Conservation (phyloP, 495 filamentous ascomycete genomes). For the Hypoxylon lenormandii region DNA sequence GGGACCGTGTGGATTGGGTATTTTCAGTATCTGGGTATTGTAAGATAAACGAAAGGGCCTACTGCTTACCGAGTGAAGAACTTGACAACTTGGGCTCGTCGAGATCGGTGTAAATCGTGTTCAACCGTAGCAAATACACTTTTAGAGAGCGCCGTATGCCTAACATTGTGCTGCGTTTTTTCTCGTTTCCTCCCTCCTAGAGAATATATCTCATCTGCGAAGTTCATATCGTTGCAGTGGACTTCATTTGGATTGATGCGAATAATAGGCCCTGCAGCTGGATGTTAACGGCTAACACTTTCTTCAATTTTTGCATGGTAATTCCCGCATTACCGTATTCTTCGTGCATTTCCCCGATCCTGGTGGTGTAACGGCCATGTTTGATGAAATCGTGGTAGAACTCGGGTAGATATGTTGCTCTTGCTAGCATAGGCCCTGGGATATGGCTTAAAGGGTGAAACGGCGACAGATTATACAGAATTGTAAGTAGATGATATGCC, state of each 20-base stretch:
- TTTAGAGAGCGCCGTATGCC: constrained; percentile 11
- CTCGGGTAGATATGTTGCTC: constrained; percentile 50
- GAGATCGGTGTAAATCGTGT: constrained; percentile 60
- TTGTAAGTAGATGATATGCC: constrained; percentile 33
- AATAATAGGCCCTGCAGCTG: constrained; percentile 52
- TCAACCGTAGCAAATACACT: constrained; percentile 59
- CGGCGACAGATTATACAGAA: constrained; percentile 47
- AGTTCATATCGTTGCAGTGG: constrained; percentile 48
- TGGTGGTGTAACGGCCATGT: constrained; percentile 59
- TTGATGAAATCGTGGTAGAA: constrained; percentile 64
- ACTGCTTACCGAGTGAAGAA: constrained; percentile 56
- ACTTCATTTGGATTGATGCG: constrained; percentile 56
- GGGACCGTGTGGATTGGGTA: too few relatives aligned
- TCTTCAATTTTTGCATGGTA: too few relatives aligned
- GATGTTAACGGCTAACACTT: constrained; percentile 4
- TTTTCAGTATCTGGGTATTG: too few relatives aligned
- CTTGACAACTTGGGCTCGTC: constrained; percentile 55
- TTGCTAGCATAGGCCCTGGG: constrained; percentile 64
- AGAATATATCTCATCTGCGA: constrained; percentile 54
- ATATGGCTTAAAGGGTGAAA: constrained; percentile 36
- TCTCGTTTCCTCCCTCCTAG: constrained; percentile 44
- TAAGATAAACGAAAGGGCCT: neutral
- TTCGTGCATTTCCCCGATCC: constrained; percentile 64
- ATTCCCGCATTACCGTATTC: constrained; percentile 47
- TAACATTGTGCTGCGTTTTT: constrained; percentile 47